phyloP scores from a whole-genome alignment of 257 asterid species.

The Craterostigma plantagineum region DNA sequence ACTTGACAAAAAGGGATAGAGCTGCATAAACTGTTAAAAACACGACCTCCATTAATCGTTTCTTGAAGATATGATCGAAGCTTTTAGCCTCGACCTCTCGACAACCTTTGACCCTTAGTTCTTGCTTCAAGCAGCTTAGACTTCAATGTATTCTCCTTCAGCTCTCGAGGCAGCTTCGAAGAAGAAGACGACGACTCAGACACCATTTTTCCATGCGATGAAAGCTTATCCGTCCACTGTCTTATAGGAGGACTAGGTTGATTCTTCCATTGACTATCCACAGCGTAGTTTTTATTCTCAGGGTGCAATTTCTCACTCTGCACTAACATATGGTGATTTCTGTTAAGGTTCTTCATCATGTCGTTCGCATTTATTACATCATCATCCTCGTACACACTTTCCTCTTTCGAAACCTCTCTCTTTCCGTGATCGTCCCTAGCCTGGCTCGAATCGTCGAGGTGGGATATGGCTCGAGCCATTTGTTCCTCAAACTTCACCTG shows the following conservation, averaged over 20 bases:
- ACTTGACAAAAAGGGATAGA: background rate
- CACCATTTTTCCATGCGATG: too few relatives aligned
- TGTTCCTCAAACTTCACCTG: conserved; percentile 64
- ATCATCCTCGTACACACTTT: conserved; percentile 22
- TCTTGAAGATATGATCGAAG: conserved; percentile 32
- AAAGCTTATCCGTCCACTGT: too few relatives aligned
- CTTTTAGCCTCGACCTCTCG: conserved; percentile 43
- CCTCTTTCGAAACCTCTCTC: conserved; percentile 28
- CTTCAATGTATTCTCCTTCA: conserved; percentile 52
- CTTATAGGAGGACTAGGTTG: conserved; percentile 74
- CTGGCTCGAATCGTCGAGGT: conserved; percentile 14
- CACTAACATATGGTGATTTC: conserved; percentile 47
- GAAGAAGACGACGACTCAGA: conserved; percentile 32
- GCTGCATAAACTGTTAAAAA: background rate
- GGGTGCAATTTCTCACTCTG: conserved; percentile 38
- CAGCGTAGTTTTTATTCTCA: conserved; percentile 25
- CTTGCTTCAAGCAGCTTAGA: conserved; percentile 69
- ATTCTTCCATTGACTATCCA: conserved; percentile 48
- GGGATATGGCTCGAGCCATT: conserved; percentile 29
- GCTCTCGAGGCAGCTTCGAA: conserved; percentile 41
- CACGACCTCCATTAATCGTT: conserved; percentile 6
- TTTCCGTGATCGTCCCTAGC: too few relatives aligned
- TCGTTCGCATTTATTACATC: conserved; percentile 23
- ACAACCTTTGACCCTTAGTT: conserved; percentile 55
- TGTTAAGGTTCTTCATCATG: conserved; percentile 49